Base-by-base conservation (phyloP, 345 rosid genomes). In the Pseudoturritis turrita region DNA sequence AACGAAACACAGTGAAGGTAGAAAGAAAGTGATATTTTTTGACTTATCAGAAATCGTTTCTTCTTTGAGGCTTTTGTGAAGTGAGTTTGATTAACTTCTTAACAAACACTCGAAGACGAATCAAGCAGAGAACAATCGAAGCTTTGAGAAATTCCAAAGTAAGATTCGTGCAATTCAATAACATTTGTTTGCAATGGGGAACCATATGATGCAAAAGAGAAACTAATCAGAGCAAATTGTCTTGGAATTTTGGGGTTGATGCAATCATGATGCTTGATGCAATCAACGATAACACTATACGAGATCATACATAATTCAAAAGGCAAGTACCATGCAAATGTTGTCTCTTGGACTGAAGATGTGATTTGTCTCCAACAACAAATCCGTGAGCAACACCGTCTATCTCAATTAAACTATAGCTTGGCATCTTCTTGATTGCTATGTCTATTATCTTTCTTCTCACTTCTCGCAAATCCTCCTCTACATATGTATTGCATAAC, bases 111-210 rank as follows among this genome's bases (percentile, higher is more conserved):
- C 84, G 95, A 14, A 80, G 74, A 33, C 81, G 82, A 72, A 94
- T 94, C 83, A 90, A 70, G 81, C 83, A 79, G 81, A 89, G 91
- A 83, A 94, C 95, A n/a, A 79, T 78, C 2, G 96, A 86, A 83
- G 97, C 92, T 74, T 81, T 94, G 83, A 87, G 79, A 74, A 78
- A 89, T 70, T 95, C 98, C 83, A 83, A 82, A 86, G 86, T 86
- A 81, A 89, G 94, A 88, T 75, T 72, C 68, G n/a, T 62, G 69
- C 73, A 69, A 44, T 39, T 73, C 75, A 37, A n/a, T 23, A 5
- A 14, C 53, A n/a, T 15, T 43, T 58, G n/a, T n/a, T n/a, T n/a
- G n/a, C n/a, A n/a, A n/a, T n/a, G n/a, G n/a, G n/a, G n/a, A n/a
- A n/a, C n/a, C n/a, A n/a, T n/a, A n/a, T n/a, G n/a, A n/a, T n/a